phyloP scores from a whole-genome alignment of 2,329 filamentous ascomycete genomes.

The Pseudonectria buxi region DNA sequence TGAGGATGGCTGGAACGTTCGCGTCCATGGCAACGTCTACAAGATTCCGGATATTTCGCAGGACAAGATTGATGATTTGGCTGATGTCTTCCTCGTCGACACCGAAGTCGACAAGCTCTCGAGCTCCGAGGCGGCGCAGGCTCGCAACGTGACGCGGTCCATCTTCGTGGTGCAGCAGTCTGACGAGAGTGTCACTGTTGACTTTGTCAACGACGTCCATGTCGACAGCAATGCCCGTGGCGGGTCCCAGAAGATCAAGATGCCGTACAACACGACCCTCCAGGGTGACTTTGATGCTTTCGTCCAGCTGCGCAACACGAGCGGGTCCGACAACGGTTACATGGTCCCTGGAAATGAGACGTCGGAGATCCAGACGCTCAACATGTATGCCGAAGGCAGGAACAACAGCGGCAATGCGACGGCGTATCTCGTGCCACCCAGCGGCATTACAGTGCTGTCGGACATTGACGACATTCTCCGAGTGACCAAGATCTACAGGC shows the following conservation, averaged over 20 bases:
- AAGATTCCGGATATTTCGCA: constrained; percentile 65
- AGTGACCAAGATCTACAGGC: constrained; percentile 74
- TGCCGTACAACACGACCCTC: constrained; percentile 59
- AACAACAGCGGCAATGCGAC: constrained; percentile 63
- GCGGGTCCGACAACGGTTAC: constrained; percentile 40
- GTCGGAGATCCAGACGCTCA: constrained; percentile 57
- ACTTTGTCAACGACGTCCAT: constrained; percentile 41
- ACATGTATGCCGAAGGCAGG: constrained; percentile 60
- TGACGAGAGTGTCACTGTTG: constrained; percentile 55
- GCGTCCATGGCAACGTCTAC: constrained; percentile 75
- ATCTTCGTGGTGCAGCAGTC: constrained; percentile 72
- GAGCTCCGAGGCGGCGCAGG: constrained; percentile 54
- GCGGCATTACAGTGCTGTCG: constrained; percentile 64
- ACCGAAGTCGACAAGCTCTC: constrained; percentile 55
- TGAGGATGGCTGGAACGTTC: constrained; percentile 66
- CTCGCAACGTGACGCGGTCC: constrained; percentile 63
- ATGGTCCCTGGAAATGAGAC: constrained; percentile 60
- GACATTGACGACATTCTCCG: constrained; percentile 77
- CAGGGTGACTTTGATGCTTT: constrained; percentile 71
- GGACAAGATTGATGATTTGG: constrained; percentile 59
- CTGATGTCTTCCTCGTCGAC: constrained; percentile 63
- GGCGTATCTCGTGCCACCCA: constrained; percentile 65
- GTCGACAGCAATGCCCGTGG: constrained; percentile 48
- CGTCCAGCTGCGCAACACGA: constrained; percentile 52
- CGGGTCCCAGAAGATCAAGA: constrained; percentile 53